These are phyloP conservation scores for Chaetomiaceae sp. DNA, from an alignment of 2,329 filamentous ascomycete genomes.

Conservation along the genomic window DNA sequence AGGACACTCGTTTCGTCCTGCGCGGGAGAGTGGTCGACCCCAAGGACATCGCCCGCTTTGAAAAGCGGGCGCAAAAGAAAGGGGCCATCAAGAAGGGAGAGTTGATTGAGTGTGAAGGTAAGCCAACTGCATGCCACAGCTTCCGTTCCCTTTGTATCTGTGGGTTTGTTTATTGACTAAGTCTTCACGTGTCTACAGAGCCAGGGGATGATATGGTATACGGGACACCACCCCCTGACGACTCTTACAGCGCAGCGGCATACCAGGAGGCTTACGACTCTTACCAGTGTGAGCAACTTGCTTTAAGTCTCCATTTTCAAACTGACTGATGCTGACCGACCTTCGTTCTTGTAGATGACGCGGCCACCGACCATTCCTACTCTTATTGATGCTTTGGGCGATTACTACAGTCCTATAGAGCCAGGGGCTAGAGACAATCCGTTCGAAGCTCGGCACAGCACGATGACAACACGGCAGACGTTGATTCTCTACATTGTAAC, in stretches of 20 bases:
- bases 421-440: too few species aligned
- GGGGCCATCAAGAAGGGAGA: constrained; percentile 20
- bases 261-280: constrained; percentile 6
- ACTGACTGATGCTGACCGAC: not conserved
- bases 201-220: constrained; percentile 18
- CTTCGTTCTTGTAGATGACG: too few species aligned
- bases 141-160: too few species aligned
- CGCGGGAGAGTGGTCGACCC: constrained; percentile 25
- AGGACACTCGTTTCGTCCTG: constrained; percentile 26
- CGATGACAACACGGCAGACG: too few species aligned
- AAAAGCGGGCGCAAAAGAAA: constrained; percentile 26
- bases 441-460: too few species aligned
- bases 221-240: constrained; percentile 18
- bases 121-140: not conserved
- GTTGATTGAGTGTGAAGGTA: constrained; percentile 14
- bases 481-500: not conserved
- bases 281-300: constrained; percentile 3
- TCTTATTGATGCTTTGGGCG: constrained; percentile 7
- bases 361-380: constrained; percentile 5
- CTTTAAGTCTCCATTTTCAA: not conserved
- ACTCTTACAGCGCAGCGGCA: constrained; percentile 6
- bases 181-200: constrained; percentile 3
- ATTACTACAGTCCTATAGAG: not conserved
- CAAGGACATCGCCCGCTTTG: constrained; percentile 27
- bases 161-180: not conserved